Percentiles rank a stretch among this genome's conserved stretches.
Evolutionary conservation across 2,329 filamentous ascomycete species (phyloP).

Genomic region (Colletotrichum graminicola): DNA sequence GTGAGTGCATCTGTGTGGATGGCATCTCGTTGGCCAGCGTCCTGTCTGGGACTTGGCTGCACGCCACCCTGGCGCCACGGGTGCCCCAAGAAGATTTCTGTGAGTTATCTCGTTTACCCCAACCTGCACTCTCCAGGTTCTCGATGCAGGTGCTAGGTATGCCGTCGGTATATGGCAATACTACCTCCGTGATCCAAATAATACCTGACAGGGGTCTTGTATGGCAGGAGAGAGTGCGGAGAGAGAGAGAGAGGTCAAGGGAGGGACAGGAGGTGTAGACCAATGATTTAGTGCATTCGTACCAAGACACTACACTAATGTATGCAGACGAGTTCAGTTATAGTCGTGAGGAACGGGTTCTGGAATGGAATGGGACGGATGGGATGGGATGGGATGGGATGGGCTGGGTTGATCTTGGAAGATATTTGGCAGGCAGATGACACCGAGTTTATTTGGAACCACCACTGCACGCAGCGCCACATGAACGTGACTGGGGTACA

Average conservation of each 20-base stretch:
- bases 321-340: conserved; percentile 3
- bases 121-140: conserved; percentile 26
- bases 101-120: conserved; percentile 20
- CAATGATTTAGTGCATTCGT: not conserved
- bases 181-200: conserved; percentile 6
- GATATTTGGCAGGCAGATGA: not conserved
- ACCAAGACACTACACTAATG: not conserved
- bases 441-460: conserved; percentile 16
- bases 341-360: conserved; percentile 14
- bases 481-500: not conserved
- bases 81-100: not conserved
- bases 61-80: no score
- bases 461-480: no score
- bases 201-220: conserved; percentile 10
- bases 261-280: not conserved
- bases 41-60: no score
- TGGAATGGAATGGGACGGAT: conserved; percentile 10
- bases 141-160: conserved; percentile 22
- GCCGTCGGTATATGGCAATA: conserved; percentile 25
- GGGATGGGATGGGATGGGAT: not conserved
- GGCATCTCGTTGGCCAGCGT: no score
- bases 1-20: not conserved
- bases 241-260: not conserved
- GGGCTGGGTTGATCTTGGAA: not conserved
- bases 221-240: conserved; percentile 20